Evolutionary conservation across 495 filamentous ascomycete genomes (phyloP), one percentile per base, ranked within the genome.

Genomic region (Lasiosphaeria hispida): DNA sequence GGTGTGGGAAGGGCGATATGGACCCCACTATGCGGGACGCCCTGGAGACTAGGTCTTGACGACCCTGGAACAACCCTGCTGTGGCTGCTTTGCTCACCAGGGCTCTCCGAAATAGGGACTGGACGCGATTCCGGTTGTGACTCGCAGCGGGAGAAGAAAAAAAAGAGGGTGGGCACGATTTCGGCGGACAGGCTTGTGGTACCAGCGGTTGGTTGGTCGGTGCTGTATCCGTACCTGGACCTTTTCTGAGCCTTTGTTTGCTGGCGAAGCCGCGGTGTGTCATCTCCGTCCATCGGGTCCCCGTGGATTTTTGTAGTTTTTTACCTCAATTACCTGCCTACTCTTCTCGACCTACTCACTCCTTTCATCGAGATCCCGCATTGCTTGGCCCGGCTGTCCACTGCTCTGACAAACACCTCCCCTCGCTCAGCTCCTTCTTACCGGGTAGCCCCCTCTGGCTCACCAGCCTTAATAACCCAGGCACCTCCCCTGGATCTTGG

Each of bases 261-360:
- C 41, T 23, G 17, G 17, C 10, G 7, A 45, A 45, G 43, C 30
- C 23, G 23, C 23, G 23, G 43, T 45, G 43, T 45, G 43, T 45
- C 43, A 45, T 45, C 43, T 45, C 43, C 43, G 43, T 45, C 43
- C 43, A 45, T 30, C 43, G 43, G 43, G 42, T 23, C 17, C 30
- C 43, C 30, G 15, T 13, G 7, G 13, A 17, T 18, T 45, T 45
- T 45, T 13, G 43, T 45, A 13, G 8, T 19, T 45, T 45, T 45
- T 45, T 15, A 45, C 18, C 18, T 10, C 43, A 15, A 19, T 30
- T 30, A 30, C 23, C 23, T 30, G 5, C 23, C 23, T 30, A 2
- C 23, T 30, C 5, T 30, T 30, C 23, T 30, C 23, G 23, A 30
- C 23, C 23, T 30, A 5, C 23, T 30, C 23, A 5, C 43, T 11